Conservation (phyloP, 2,329 filamentous ascomycete genomes). For the Neopestalotiopsis clavispora region DNA sequence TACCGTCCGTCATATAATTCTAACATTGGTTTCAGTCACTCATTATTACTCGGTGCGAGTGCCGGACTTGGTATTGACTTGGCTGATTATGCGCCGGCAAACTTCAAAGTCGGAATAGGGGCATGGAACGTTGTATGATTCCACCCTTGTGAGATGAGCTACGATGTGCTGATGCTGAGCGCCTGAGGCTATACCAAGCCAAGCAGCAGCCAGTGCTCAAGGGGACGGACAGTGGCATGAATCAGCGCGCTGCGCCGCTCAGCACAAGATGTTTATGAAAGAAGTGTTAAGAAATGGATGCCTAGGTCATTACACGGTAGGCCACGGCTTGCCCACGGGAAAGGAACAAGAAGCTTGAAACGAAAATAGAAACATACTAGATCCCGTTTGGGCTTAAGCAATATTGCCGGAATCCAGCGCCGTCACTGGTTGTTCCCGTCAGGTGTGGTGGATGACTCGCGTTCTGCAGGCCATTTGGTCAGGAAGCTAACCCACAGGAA, state of each 20-base stretch:
- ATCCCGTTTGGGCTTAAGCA: not conserved
- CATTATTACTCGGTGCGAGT: not conserved
- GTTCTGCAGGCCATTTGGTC: not conserved
- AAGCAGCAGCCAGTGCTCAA: not conserved
- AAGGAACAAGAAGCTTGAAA: slow-evolving; percentile 15
- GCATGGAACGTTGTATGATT: slow-evolving; percentile 13
- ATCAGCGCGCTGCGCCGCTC: slow-evolving; percentile 1
- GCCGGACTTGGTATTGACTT: not conserved
- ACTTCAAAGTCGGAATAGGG: not conserved
- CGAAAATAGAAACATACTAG: slow-evolving; percentile 15
- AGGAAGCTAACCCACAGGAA: slow-evolving; percentile 2
- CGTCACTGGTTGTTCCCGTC: slow-evolving; percentile 1
- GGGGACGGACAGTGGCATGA: not conserved
- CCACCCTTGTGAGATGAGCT: slow-evolving; percentile 2
- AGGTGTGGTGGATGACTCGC: slow-evolving; percentile 9
- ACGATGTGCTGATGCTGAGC: not conserved
- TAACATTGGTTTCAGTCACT: too few species aligned
- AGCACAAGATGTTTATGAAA: not conserved
- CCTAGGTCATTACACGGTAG: not conserved
- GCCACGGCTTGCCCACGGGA: not conserved
- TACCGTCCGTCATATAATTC: too few species aligned
- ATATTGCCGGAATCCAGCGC: not conserved
- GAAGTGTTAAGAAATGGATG: not conserved
- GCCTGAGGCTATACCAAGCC: not conserved
- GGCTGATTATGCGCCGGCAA: not conserved